Evolutionary conservation across 1,284 basidiomycete genomes (phyloP), one percentile per base, ranked within the genome.

Genomic region (Ceratobasidium sp.): DNA sequence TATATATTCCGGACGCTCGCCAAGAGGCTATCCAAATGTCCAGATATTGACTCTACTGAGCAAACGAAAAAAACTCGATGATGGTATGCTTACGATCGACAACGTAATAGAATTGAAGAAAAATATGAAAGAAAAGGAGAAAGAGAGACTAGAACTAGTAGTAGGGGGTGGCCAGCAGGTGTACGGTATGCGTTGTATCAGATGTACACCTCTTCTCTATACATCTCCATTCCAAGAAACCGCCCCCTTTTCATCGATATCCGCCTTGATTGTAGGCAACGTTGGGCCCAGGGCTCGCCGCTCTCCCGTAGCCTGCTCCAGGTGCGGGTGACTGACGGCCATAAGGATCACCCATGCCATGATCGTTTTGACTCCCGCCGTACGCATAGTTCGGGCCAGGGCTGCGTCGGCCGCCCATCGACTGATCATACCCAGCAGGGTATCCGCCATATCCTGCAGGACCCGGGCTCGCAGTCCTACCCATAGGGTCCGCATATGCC

Each of bases 321-420:
- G 89, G 88, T 18, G 82, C 88, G 63, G 89, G 87, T 80, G 88
- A 89, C 80, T 87, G 63, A 61, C 78, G 75, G 15, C 61, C 70
- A 51, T 78, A 78, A 7, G 77, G 56, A 51, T 78, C 71, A 23
- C 20, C 53, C 28, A 39, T 55, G 33, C 77, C 79, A 28, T 55
- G 63, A 58, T 75, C 77, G n/a, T 44, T 70, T n/a, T 53, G 60
- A 20, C 77, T 58, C 33, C 79, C 78, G 6, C 79, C 79, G 44
- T 80, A 80, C 42, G 78, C 78, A 10, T 39, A 23, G 44, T 77
- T 79, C 39, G 81, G 81, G 15, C 80, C 81, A 44, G 81, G 81
- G 49, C 79, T 80, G 42, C 42, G 55, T 40, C 80, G 84, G 49
- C 51, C 69, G 40, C 51, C 63, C 73, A 93, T 92, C 20, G 90